Conservation (phyloP, 2,329 filamentous ascomycete genomes). For the Rhexocercosporidium sp. region DNA sequence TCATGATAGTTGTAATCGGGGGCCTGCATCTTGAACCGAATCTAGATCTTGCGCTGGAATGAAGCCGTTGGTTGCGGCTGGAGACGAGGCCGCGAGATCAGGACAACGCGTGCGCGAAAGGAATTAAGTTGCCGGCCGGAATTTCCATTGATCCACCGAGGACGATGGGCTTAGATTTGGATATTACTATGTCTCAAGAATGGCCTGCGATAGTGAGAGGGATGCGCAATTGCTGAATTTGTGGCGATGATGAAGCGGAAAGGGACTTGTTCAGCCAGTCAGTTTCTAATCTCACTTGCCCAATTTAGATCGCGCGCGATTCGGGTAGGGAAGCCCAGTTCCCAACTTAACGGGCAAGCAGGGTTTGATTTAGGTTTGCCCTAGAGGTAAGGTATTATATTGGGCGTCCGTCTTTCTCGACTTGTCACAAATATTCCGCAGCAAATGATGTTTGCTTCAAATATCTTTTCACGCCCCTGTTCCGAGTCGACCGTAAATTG, state of each 20-base stretch:
- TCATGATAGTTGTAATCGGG: conserved; percentile 3
- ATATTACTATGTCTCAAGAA: background rate
- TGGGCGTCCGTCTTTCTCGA: background rate
- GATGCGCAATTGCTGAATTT: background rate
- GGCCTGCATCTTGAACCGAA: conserved; percentile 17
- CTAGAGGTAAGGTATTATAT: background rate
- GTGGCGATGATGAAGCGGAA: background rate
- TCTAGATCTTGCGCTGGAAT: background rate
- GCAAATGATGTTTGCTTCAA: background rate
- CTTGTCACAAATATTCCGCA: background rate
- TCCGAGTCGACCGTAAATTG: background rate
- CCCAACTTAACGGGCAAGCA: background rate
- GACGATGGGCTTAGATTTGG: background rate
- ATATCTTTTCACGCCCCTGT: background rate
- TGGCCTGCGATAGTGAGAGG: background rate
- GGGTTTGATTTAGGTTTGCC: background rate
- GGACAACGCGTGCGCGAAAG: background rate
- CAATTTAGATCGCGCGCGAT: background rate
- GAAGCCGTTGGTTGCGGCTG: conserved; percentile 1
- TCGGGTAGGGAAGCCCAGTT: background rate
- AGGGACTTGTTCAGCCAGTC: background rate
- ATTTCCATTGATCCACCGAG: conserved; percentile 17
- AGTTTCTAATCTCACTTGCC: background rate
- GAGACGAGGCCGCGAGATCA: conserved; percentile 3
- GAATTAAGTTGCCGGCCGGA: background rate